A percentile compares a stretch with the other conserved stretches of the same genome.
Conservation (phyloP, 495 filamentous ascomycete genomes). For the Penicillium antarcticum region DNA sequence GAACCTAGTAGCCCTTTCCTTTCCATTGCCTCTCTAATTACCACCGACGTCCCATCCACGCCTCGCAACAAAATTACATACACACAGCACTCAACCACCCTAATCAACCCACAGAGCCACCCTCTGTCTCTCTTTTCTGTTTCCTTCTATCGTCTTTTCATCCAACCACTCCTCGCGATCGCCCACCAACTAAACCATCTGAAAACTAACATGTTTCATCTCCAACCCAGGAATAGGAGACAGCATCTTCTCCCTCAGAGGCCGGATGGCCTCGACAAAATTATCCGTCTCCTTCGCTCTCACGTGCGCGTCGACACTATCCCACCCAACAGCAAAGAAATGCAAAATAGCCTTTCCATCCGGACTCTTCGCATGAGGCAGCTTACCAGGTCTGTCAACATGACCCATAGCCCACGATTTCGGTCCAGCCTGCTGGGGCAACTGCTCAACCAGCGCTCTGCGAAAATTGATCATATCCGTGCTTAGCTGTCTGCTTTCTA, state of each 20-base stretch:
- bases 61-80: constrained; percentile 2
- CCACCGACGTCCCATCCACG: not conserved
- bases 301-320: constrained; percentile 50
- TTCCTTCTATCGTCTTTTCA: not conserved
- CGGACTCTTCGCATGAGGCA: constrained; percentile 31
- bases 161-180: not conserved
- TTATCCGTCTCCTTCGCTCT: constrained; percentile 40
- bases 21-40: constrained; percentile 2
- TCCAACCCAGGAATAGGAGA: constrained; percentile 32
- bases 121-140: not conserved
- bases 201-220: constrained; percentile 44
- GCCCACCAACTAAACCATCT: constrained; percentile 19
- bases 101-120: not conserved
- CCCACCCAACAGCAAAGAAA: constrained; percentile 51
- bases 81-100: not conserved
- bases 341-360: constrained; percentile 36
- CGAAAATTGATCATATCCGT: constrained; percentile 32
- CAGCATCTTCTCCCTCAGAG: constrained; percentile 37
- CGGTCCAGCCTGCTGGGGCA: constrained; percentile 29
- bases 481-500: constrained; percentile 21
- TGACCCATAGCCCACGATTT: constrained; percentile 43
- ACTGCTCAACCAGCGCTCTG: constrained; percentile 26
- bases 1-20: constrained; percentile 14
- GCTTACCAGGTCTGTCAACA: constrained; percentile 38
- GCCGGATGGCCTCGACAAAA: constrained; percentile 39